A percentile compares a stretch with the other conserved stretches of the same genome.
These are phyloP conservation scores for Aspergillus ustus DNA, from an alignment of 2,329 filamentous ascomycete species.

Conservation along the genomic window DNA sequence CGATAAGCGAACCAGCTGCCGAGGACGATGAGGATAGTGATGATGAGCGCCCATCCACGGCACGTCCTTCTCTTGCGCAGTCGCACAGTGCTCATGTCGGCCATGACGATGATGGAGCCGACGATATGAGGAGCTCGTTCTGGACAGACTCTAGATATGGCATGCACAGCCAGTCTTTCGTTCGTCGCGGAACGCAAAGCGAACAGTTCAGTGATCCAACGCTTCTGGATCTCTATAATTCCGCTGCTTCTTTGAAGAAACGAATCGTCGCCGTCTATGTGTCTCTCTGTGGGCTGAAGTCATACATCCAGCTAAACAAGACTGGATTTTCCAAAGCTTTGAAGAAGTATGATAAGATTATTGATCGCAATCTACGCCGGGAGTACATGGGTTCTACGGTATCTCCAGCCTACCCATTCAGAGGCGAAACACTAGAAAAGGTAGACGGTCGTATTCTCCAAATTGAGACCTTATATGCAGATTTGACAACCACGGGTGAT, in stretches of 20 bases:
- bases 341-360: conserved; percentile 98
- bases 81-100: conserved; percentile 35
- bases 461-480: conserved; percentile 80
- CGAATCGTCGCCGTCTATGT: conserved; percentile 86
- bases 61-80: conserved; percentile 23
- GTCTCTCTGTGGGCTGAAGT: conserved; percentile 91
- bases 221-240: conserved; percentile 70
- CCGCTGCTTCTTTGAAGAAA: conserved; percentile 88
- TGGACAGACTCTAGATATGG: conserved; percentile 30
- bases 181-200: conserved; percentile 52
- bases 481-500: conserved; percentile 82
- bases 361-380: conserved; percentile 78
- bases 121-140: conserved; percentile 43
- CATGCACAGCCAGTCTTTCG: conserved; percentile 22
- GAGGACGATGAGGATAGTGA: conserved; percentile 63
- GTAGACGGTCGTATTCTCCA: conserved; percentile 73
- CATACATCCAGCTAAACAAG: conserved; percentile 92
- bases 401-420: conserved; percentile 80
- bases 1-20: conserved; percentile 52
- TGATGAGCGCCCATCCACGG: conserved; percentile 54
- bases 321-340: conserved; percentile 95
- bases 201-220: conserved; percentile 78
- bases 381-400: conserved; percentile 77
- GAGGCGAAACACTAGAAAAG: conserved; percentile 68
- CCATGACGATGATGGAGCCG: conserved; percentile 34